Evolutionary conservation across 768 basidiomycete genomes (phyloP), one percentile per base, ranked within the genome.

Genomic region (Kwoniella mangroviensis): DNA sequence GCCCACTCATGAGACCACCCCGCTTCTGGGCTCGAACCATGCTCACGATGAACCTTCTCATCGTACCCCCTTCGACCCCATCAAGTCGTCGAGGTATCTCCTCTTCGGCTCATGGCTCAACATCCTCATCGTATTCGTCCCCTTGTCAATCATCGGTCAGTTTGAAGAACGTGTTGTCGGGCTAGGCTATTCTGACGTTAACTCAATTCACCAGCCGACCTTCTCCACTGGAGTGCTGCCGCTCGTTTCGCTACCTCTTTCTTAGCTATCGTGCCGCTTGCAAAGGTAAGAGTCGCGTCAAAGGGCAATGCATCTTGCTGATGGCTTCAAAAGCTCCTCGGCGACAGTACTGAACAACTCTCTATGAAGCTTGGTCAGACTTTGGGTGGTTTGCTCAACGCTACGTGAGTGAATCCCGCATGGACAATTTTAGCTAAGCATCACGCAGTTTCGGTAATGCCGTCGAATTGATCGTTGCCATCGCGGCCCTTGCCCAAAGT

Each of bases 391-490:
- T 85, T 96, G 4, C 85, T 95, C 63, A 95, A 95, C 75, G 94
- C 92, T 6, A 83, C 84, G 63, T 85, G 53, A 61, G 77, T 67
- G 11, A 28, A 15, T 43, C 58, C 34, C 45, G 43, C 41, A 42
- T 24, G 12, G 51, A 28, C 60, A 34, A 66, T 49, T 34, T 34
- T 34, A 28, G 28, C 49, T 26, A 42, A n/a, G n/a, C 61, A 55
- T 5, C 26, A 12, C 45, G 17, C 62, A 77, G 77, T 4, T 81
- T 81, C 60, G 82, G 80, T 26, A 84, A 81, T 61, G 83, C 79
- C 40, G 91, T 93, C 55, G 93, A 94, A 81, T 91, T 94, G 60
- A 94, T 94, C 72, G 92, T 95, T 45, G 93, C 92, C 52, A 84
- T 96, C 70, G 91, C 92, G 62, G 94, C 94, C 41, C 85, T 97